A percentile compares a stretch with the other conserved stretches of the same genome.
These are phyloP conservation scores for Zygosaccharomyces sapae DNA, from an alignment of 1,139 yeast species.

Conservation along the genomic window DNA sequence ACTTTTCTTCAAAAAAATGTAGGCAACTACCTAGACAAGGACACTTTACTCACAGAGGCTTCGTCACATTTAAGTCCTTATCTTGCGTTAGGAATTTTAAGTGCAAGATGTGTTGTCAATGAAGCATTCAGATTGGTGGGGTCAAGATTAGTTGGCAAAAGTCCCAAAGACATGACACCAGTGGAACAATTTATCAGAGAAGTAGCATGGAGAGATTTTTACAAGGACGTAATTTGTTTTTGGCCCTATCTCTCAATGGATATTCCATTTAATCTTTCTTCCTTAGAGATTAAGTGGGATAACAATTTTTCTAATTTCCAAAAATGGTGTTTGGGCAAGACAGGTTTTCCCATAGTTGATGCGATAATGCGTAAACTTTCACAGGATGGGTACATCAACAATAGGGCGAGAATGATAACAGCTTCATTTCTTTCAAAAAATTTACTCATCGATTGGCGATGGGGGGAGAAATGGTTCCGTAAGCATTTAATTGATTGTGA, in stretches of 20 bases:
- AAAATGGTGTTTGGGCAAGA: slow-evolving; percentile 50
- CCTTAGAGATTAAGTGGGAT: slow-evolving; percentile 43
- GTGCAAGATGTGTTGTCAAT: slow-evolving; percentile 41
- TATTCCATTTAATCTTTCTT: slow-evolving; percentile 46
- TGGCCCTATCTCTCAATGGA: slow-evolving; percentile 53
- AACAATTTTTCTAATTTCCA: slow-evolving; percentile 40
- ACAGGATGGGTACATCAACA: slow-evolving; percentile 51
- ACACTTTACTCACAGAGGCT: slow-evolving; percentile 29
- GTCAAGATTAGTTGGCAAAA: slow-evolving; percentile 32
- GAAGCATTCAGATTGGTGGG: slow-evolving; percentile 33
- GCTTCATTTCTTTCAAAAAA: slow-evolving; percentile 52
- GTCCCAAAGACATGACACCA: slow-evolving; percentile 32
- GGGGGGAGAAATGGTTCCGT: slow-evolving; percentile 51
- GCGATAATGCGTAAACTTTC: slow-evolving; percentile 53
- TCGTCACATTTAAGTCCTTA: slow-evolving; percentile 46
- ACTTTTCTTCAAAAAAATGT: slow-evolving; percentile 36
- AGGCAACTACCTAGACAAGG: slow-evolving; percentile 35
- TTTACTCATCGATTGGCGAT: slow-evolving; percentile 51
- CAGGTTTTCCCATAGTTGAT: slow-evolving; percentile 55
- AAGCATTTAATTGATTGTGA: slow-evolving; percentile 50
- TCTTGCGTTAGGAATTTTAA: slow-evolving; percentile 46
- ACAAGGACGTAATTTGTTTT: slow-evolving; percentile 45
- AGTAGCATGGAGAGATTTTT: slow-evolving; percentile 57
- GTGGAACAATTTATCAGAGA: slow-evolving; percentile 47
- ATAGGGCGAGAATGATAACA: slow-evolving; percentile 51